Percentiles rank a stretch among this genome's conserved stretches.
Evolutionary conservation across 2,329 filamentous ascomycete genomes (phyloP).

Genomic region (Ilyonectria destructans): DNA sequence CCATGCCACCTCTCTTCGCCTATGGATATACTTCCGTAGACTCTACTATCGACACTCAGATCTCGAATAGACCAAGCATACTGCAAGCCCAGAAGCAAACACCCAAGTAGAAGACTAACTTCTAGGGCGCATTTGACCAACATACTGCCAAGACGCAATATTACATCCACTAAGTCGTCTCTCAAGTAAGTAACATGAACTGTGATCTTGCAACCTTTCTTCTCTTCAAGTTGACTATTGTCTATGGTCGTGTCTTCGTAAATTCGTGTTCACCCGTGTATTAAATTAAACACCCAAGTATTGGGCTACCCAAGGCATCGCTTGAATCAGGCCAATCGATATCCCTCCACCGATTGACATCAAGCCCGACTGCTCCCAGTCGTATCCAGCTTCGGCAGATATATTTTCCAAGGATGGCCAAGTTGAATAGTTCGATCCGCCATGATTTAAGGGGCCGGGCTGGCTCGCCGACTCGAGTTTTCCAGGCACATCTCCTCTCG

Average conservation of each 20-base stretch:
- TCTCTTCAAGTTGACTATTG: conserved; percentile 8
- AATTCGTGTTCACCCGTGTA: conserved; percentile 11
- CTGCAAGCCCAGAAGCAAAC: too few species aligned
- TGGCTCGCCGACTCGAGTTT: conserved; percentile 45
- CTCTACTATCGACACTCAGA: too few species aligned
- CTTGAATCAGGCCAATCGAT: too few species aligned
- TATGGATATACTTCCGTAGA: too few species aligned
- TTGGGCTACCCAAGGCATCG: not conserved
- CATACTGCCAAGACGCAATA: not conserved
- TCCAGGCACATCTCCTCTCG: conserved; percentile 51
- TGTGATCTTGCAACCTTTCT: conserved; percentile 18
- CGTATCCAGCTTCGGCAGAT: not conserved
- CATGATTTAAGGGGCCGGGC: conserved; percentile 40
- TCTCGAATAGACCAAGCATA: too few species aligned
- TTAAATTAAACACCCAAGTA: conserved; percentile 8
- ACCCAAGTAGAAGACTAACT: too few species aligned
- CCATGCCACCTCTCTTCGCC: too few species aligned
- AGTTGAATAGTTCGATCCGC: not conserved
- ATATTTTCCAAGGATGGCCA: not conserved
- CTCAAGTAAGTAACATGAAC: not conserved
- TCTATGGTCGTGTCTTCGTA: conserved; percentile 31
- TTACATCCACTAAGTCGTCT: not conserved
- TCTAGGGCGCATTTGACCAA: not conserved
- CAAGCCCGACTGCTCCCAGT: not conserved
- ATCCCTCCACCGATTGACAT: not conserved